Percentiles rank a stretch among this genome's conserved stretches.
phyloP scores from a whole-genome alignment of 257 asterid species.

The Knoxia roxburghii region DNA sequence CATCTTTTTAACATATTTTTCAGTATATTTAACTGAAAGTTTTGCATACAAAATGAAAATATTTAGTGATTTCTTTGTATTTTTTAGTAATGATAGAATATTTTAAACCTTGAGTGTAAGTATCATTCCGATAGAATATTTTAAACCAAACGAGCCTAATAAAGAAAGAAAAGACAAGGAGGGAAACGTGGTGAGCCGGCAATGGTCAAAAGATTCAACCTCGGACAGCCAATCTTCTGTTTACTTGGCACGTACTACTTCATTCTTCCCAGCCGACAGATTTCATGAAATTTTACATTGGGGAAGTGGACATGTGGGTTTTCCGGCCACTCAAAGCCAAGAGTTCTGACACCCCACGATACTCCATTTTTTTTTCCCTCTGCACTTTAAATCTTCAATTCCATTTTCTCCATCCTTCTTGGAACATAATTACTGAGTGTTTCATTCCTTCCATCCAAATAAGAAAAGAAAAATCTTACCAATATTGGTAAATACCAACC shows the following conservation, averaged over 20 bases:
- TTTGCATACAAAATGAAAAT: too few species aligned
- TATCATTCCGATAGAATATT: too few species aligned
- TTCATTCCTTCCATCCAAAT: too few species aligned
- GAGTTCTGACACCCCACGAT: neutral
- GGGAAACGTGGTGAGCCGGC: neutral
- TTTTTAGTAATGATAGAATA: too few species aligned
- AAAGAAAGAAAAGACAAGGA: neutral
- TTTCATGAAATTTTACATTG: neutral
- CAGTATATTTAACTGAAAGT: neutral
- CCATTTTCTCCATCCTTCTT: too few species aligned
- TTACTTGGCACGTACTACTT: too few species aligned
- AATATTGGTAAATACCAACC: too few species aligned
- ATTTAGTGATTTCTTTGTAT: too few species aligned
- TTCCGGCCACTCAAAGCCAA: neutral
- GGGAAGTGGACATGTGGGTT: neutral
- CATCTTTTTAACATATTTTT: neutral
- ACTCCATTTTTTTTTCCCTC: neutral
- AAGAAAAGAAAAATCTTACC: too few species aligned
- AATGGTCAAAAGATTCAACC: neutral
- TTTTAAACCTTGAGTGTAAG: too few species aligned
- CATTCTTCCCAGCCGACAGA: neutral
- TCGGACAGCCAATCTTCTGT: neutral
- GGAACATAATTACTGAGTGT: too few species aligned
- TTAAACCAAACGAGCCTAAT: neutral
- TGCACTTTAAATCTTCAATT: too few species aligned